Evolutionary conservation across 257 asterid genomes (phyloP).

Genomic region (Nicotiana noctiflora): DNA sequence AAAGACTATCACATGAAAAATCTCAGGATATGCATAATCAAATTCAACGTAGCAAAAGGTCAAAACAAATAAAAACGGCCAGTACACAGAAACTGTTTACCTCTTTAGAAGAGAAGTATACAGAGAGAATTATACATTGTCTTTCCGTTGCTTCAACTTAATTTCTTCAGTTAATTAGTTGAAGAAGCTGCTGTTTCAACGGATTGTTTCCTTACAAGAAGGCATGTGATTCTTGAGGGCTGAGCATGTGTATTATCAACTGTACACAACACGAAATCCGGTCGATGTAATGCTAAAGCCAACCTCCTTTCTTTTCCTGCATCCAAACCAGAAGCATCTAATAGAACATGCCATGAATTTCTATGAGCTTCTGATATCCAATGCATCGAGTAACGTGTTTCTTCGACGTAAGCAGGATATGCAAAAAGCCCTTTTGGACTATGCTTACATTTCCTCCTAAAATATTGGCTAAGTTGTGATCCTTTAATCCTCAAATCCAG

Average conservation of each 20-base stretch:
- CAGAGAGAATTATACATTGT: too few relatives aligned
- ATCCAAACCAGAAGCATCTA: conserved; percentile 48
- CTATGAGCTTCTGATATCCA: conserved; percentile 85
- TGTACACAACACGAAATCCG: conserved; percentile 53
- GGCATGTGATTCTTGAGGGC: conserved; percentile 52
- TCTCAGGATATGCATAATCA: too few relatives aligned
- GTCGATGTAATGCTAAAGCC: conserved; percentile 56
- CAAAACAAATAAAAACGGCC: too few relatives aligned
- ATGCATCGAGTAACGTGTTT: conserved; percentile 59
- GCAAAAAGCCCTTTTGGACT: conserved; percentile 67
- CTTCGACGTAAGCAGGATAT: conserved; percentile 39
- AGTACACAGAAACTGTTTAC: too few relatives aligned
- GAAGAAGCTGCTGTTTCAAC: conserved; percentile 37
- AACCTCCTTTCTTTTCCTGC: conserved; percentile 36
- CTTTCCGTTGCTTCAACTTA: too few relatives aligned
- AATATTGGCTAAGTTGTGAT: conserved; percentile 72
- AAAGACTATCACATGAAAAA: too few relatives aligned
- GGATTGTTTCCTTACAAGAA: conserved; percentile 56
- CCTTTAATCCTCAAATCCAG: conserved; percentile 81
- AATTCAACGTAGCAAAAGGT: too few relatives aligned
- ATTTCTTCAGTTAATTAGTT: conserved; percentile 7
- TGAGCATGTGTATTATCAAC: conserved; percentile 43
- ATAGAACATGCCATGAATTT: conserved; percentile 65
- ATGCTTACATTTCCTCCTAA: conserved; percentile 59
- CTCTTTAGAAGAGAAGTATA: too few relatives aligned